A percentile compares a stretch with the other conserved stretches of the same genome.
Conservation (phyloP, 2,329 filamentous ascomycete species). For the Monosporascus sp. region DNA sequence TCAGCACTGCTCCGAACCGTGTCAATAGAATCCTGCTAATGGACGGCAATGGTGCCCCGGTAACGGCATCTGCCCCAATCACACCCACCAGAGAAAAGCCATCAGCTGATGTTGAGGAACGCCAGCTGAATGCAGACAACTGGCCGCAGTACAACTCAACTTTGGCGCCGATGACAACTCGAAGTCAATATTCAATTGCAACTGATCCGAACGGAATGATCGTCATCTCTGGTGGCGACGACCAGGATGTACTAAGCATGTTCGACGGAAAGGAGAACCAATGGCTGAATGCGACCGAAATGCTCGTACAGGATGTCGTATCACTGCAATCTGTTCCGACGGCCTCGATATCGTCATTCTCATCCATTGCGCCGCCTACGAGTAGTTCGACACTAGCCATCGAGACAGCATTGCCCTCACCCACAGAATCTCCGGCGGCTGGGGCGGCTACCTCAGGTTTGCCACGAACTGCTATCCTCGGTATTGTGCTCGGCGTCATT, state of each 20-base stretch:
- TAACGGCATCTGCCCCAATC: slow-evolving; percentile 40
- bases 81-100: slow-evolving; percentile 24
- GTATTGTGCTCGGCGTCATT: slow-evolving; percentile 76
- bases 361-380: slow-evolving; percentile 17
- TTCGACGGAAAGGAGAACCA: slow-evolving; percentile 71
- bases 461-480: slow-evolving; percentile 60
- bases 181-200: slow-evolving; percentile 68
- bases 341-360: slow-evolving; percentile 16
- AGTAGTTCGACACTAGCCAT: slow-evolving; percentile 10
- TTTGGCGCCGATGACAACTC: slow-evolving; percentile 58
- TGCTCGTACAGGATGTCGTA: slow-evolving; percentile 47
- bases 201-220: slow-evolving; percentile 60
- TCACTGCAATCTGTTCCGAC: slow-evolving; percentile 26
- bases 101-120: slow-evolving; percentile 17
- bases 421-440: background rate
- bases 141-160: slow-evolving; percentile 79
- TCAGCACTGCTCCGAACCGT: slow-evolving; percentile 65
- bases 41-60: slow-evolving; percentile 51
- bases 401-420: slow-evolving; percentile 2
- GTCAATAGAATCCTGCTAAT: slow-evolving; percentile 67
- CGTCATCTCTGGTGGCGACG: slow-evolving; percentile 72
- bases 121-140: slow-evolving; percentile 51
- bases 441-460: slow-evolving; percentile 21
- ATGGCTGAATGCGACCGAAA: slow-evolving; percentile 67
- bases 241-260: slow-evolving; percentile 62